Evolutionary conservation across 495 filamentous ascomycete species (phyloP).

Genomic region (Barbatosphaeria neglecta): DNA sequence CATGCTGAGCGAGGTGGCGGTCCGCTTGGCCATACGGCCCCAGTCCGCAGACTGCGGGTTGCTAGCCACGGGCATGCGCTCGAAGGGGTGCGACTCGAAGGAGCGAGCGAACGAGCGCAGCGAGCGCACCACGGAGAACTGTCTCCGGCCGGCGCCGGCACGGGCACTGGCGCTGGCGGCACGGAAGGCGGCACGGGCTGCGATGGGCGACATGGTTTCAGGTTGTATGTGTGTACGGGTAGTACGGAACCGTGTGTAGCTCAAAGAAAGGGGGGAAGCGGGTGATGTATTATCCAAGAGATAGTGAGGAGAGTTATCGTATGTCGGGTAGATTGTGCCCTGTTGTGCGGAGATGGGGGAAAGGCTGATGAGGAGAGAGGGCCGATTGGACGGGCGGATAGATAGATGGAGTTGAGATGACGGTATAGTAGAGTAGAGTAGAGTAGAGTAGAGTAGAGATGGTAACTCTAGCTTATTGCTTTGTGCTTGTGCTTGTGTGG

Average conservation of each 20-base stretch:
- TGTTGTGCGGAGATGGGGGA: too few relatives aligned
- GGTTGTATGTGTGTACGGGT: neutral
- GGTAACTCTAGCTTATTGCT: neutral
- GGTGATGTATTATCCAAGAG: too few relatives aligned
- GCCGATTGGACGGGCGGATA: too few relatives aligned
- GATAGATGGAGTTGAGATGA: too few relatives aligned
- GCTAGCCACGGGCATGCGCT: conserved; percentile 15
- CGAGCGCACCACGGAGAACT: conserved; percentile 15
- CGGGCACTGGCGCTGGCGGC: conserved; percentile 3
- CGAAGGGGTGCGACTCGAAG: conserved; percentile 22
- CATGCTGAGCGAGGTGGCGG: conserved; percentile 7
- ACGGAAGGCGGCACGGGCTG: conserved; percentile 14
- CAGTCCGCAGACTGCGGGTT: conserved; percentile 12
- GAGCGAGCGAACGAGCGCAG: conserved; percentile 15
- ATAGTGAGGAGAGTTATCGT: too few relatives aligned
- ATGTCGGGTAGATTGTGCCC: too few relatives aligned
- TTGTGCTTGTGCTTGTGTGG: conserved; percentile 2
- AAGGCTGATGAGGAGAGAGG: too few relatives aligned
- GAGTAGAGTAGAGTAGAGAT: neutral
- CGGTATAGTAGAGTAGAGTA: neutral
- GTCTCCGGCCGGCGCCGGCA: conserved; percentile 2
- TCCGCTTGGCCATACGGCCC: conserved; percentile 8
- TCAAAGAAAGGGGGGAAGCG: too few relatives aligned
- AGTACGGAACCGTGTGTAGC: too few relatives aligned
- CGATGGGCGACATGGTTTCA: conserved; percentile 13